These are phyloP conservation scores for Taxillus chinensis DNA, from an alignment of 164 flowering plant species.

Conservation along the genomic window DNA sequence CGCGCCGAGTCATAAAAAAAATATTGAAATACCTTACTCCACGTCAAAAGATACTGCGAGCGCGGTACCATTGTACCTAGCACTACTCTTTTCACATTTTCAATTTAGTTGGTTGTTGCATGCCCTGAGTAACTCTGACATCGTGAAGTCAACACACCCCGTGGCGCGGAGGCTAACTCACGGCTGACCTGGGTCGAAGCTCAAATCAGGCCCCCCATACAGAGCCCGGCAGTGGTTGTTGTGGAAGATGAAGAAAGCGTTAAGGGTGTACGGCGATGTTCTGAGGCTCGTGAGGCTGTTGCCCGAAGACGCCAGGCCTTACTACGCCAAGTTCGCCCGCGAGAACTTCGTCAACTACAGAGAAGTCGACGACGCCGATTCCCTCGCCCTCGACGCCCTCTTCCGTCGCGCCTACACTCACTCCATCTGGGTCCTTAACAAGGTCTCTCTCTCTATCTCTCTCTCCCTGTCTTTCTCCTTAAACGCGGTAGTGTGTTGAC, in stretches of 20 bases:
- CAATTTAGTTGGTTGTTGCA: too few species aligned
- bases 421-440: constrained; percentile 65
- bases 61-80: too few species aligned
- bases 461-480: not conserved
- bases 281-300: constrained; percentile 55
- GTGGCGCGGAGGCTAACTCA: too few species aligned
- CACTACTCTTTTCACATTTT: too few species aligned
- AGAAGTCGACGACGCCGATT: constrained; percentile 42
- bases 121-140: too few species aligned
- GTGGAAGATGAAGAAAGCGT: constrained; percentile 35
- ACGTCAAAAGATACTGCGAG: too few species aligned
- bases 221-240: not conserved
- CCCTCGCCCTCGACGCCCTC: constrained; percentile 41
- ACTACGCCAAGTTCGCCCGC: constrained; percentile 67
- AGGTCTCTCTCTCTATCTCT: constrained; percentile 21
- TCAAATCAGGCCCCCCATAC: too few species aligned
- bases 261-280: constrained; percentile 51
- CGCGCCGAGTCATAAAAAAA: too few species aligned
- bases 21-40: too few species aligned
- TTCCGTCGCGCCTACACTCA: constrained; percentile 48
- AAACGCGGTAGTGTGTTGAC: not conserved
- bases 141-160: too few species aligned
- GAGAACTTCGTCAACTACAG: constrained; percentile 81
- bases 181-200: too few species aligned
- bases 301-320: constrained; percentile 58